A percentile compares a stretch with the other conserved stretches of the same genome.
These are phyloP conservation scores for Fusarium sp. DNA, from an alignment of 2,329 filamentous ascomycete genomes.

Conservation along the genomic window DNA sequence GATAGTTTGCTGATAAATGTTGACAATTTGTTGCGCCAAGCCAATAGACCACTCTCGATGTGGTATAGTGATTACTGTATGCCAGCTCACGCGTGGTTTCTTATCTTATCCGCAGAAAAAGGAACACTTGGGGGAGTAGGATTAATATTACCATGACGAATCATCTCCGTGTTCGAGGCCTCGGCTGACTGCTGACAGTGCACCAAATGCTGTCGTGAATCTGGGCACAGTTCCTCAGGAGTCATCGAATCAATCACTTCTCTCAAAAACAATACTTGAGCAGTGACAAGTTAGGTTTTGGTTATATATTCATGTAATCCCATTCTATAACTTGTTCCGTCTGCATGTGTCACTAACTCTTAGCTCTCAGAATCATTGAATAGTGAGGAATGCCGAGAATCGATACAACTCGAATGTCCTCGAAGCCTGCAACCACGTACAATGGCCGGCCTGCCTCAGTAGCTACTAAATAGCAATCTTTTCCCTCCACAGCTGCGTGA, in stretches of 20 bases:
- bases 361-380: not conserved
- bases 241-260: no score
- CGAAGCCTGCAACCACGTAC: slow-evolving; percentile 3
- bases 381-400: slow-evolving; percentile 16
- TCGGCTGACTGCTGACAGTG: not conserved
- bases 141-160: not conserved
- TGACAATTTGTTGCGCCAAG: not conserved
- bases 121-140: not conserved
- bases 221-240: fast-evolving
- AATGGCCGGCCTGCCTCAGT: slow-evolving; percentile 7
- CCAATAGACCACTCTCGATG: not conserved
- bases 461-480: slow-evolving; percentile 12
- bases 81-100: not conserved
- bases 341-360: not conserved
- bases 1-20: not conserved
- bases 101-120: not conserved
- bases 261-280: not conserved
- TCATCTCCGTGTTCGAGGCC: not conserved
- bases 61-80: not conserved
- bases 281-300: not conserved
- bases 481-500: not conserved
- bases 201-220: not conserved
- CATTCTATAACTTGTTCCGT: fast-evolving
- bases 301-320: not conserved
- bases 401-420: not conserved